phyloP scores from a whole-genome alignment of 2,329 filamentous ascomycete species.

The Ascochyta clinopodiicola region DNA sequence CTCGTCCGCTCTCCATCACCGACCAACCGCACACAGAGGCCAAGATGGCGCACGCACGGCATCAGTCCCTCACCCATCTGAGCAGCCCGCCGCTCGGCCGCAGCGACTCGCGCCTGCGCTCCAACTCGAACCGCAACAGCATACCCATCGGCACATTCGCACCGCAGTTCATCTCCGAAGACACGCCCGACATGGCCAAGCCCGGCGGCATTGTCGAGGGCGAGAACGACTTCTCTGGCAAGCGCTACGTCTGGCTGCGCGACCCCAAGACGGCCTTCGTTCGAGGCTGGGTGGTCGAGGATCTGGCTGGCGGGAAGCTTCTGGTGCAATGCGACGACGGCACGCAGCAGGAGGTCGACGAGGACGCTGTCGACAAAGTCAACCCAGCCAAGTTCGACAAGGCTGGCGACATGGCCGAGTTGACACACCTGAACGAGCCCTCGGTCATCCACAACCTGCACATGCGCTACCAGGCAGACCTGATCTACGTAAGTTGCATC shows the following conservation, averaged over 20 bases:
- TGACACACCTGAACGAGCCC: constrained; percentile 96
- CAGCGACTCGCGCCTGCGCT: constrained; percentile 52
- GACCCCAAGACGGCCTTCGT: constrained; percentile 88
- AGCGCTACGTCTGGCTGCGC: constrained; percentile 96
- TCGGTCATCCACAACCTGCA: constrained; percentile 97
- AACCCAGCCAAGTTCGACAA: constrained; percentile 99
- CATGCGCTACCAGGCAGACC: constrained; percentile 90
- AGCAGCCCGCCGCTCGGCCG: constrained; percentile 40
- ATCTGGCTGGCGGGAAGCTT: constrained; percentile 71
- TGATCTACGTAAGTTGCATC: constrained; percentile 73
- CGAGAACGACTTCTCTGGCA: constrained; percentile 98
- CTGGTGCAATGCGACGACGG: constrained; percentile 94
- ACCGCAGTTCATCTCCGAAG: constrained; percentile 91
- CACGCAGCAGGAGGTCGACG: constrained; percentile 86
- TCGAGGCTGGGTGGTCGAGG: constrained; percentile 89
- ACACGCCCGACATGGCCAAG: constrained; percentile 66
- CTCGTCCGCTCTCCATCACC: constrained; percentile 67
- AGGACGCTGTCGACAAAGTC: constrained; percentile 94
- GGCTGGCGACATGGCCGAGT: constrained; percentile 97
- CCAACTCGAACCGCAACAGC: constrained; percentile 70
- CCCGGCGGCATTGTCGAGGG: constrained; percentile 79
- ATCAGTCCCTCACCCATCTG: constrained; percentile 68
- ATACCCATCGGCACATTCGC: constrained; percentile 85
- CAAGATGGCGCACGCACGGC: constrained; percentile 66
- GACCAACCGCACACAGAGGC: constrained; percentile 45